Base-by-base conservation (phyloP, 2,329 filamentous ascomycete genomes). In the Aplosporella prunicola region DNA sequence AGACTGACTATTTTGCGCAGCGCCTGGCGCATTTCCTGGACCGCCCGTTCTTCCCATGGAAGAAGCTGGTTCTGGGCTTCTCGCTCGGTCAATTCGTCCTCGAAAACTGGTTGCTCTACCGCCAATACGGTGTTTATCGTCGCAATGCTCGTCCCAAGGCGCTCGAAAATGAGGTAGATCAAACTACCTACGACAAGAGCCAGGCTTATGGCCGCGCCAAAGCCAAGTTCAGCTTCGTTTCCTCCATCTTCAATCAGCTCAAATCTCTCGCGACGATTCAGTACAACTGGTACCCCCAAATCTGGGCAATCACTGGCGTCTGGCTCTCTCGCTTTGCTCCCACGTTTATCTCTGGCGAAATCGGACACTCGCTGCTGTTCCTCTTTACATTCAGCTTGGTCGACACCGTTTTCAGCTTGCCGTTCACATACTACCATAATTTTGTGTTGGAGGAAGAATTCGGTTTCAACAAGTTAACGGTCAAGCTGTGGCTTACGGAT, bases 401-500 rank as follows among this genome's bases (percentile, higher is more conserved):
- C 51, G 82, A 87, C 50, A 85, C 89, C 53, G 47, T 83, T 39
- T 65, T 94, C 45, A 82, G 80, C 40, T 67, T 96, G 36, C 91
- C 91, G 3, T 74, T 79, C 43, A 82, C 78, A 39, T 78, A 95
- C 61, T 98, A 96, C 69, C 80, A 88, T 65, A 91, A 86, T 9
- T 98, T 98, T 55, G 84, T 96, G 32, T 71, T 98, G 39, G 91
- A 98, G 63, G 88, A 95, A 65, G 83, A 86, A 57, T 98, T 93
- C 52, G 91, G 91, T 33, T 98, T 98, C 76, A 98, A 98, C 66
- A 98, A 98, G 69, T 87, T 94, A 71, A 96, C 91, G 0, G 68
- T 86, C 39, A 79, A 78, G 60, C 71, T 96, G 20, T 98, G 89
- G 71, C 57, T 95, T 36, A 83, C 76, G 51, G 91, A 98, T 59